These are phyloP conservation scores for Blumeria graminis DNA, from an alignment of 2,329 filamentous ascomycete species.

Conservation along the genomic window DNA sequence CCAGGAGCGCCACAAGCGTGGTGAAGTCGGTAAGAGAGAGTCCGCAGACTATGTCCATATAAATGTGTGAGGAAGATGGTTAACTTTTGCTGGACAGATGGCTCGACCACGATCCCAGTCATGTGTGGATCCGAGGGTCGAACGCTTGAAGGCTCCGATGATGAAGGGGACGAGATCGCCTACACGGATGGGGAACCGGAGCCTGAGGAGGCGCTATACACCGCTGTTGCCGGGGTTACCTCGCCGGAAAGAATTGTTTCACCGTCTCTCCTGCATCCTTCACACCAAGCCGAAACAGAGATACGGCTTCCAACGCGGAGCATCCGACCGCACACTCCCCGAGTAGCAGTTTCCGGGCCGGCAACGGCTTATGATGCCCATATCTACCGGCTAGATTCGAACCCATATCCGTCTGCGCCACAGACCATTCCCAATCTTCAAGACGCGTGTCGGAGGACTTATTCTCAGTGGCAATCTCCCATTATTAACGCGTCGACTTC, in stretches of 20 bases:
- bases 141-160: background rate
- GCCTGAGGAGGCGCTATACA: background rate
- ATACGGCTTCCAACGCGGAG: background rate
- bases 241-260: background rate
- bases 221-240: background rate
- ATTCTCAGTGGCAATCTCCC: background rate
- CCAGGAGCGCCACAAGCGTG: conserved; percentile 30
- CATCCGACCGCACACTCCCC: background rate
- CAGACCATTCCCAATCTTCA: background rate
- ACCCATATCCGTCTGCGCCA: background rate
- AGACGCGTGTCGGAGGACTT: conserved; percentile 1
- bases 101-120: background rate
- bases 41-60: background rate
- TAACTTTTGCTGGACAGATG: conserved; percentile 1
- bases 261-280: background rate
- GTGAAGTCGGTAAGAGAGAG: conserved; percentile 27
- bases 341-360: background rate
- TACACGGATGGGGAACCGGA: background rate
- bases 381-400: background rate
- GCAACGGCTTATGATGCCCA: background rate
- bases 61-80: background rate
- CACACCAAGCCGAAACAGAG: conserved; percentile 1
- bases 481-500: background rate
- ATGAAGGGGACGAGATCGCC: background rate
- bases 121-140: conserved; percentile 1